phyloP scores from a whole-genome alignment of 2,329 filamentous ascomycete genomes.

The Xylariaceae sp. region DNA sequence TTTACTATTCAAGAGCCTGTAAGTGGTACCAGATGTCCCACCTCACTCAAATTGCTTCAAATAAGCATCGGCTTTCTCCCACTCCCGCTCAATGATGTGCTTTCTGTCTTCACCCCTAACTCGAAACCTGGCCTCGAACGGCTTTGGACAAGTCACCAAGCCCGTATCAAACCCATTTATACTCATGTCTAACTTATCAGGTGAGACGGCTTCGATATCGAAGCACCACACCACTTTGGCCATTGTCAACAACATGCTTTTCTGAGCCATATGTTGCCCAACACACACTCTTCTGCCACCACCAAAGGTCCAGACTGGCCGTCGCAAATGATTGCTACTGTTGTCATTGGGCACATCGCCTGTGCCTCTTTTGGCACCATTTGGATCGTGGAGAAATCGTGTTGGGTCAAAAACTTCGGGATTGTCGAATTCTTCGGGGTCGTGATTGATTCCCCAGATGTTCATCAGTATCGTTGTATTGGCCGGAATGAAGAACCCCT shows the following conservation, averaged over 20 bases:
- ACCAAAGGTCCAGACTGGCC: slow-evolving; percentile 52
- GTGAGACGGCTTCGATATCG: slow-evolving; percentile 38
- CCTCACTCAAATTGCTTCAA: slow-evolving; percentile 26
- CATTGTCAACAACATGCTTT: slow-evolving; percentile 49
- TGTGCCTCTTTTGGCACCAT: slow-evolving; percentile 16
- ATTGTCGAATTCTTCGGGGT: slow-evolving; percentile 24
- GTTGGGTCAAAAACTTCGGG: slow-evolving; percentile 29
- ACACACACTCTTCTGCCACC: slow-evolving; percentile 56
- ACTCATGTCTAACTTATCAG: slow-evolving; percentile 32
- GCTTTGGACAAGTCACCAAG: slow-evolving; percentile 28
- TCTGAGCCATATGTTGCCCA: slow-evolving; percentile 56
- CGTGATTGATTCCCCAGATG: slow-evolving; percentile 43
- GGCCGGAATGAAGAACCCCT: slow-evolving; percentile 55
- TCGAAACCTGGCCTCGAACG: slow-evolving; percentile 30
- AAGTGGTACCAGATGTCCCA: background rate
- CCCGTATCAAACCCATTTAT: slow-evolving; percentile 37
- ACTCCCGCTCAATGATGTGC: slow-evolving; percentile 25
- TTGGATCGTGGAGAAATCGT: slow-evolving; percentile 25
- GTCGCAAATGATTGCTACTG: slow-evolving; percentile 8
- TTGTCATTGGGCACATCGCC: background rate
- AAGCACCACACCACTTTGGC: slow-evolving; percentile 58
- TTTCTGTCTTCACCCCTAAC: slow-evolving; percentile 30
- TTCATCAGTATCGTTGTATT: slow-evolving; percentile 53
- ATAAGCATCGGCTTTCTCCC: slow-evolving; percentile 26
- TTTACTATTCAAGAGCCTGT: background rate